Evolutionary conservation across 352 stramenopile species (phyloP).

Genomic region (Globisporangium rhizosaccharum): DNA sequence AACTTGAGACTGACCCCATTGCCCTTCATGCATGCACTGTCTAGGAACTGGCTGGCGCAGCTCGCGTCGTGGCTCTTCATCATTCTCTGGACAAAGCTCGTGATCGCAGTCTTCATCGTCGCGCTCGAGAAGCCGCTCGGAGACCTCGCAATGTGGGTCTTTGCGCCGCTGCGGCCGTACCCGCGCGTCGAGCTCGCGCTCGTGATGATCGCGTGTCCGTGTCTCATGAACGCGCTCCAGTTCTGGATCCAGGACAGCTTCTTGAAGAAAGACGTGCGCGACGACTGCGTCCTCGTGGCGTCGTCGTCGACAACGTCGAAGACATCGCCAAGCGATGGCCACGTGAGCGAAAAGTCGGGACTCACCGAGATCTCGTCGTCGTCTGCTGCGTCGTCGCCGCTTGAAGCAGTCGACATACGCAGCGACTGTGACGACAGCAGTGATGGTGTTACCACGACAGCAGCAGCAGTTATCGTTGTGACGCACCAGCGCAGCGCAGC

Average conservation of each 20-base stretch:
- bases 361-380: slow-evolving; percentile 14
- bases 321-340: slow-evolving; percentile 14
- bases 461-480: not conserved
- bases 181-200: slow-evolving; percentile 71
- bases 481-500: not conserved
- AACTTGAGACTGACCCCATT: no score
- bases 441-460: not conserved
- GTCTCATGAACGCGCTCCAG: slow-evolving; percentile 85
- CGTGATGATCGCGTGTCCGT: slow-evolving; percentile 87
- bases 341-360: slow-evolving; percentile 13
- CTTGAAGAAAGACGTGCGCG: slow-evolving; percentile 78
- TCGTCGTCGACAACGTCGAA: slow-evolving; percentile 15
- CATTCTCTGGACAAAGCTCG: slow-evolving; percentile 73
- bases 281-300: slow-evolving; percentile 47
- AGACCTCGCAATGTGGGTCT: slow-evolving; percentile 54
- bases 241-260: slow-evolving; percentile 90
- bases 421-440: not conserved
- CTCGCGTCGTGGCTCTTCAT: slow-evolving; percentile 75
- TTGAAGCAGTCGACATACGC: not conserved
- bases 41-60: slow-evolving; percentile 64
- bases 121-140: slow-evolving; percentile 60
- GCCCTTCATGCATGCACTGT: not conserved
- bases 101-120: slow-evolving; percentile 76
- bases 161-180: slow-evolving; percentile 57
- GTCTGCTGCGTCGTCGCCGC: not conserved